These are phyloP conservation scores for Aspergillus niger DNA, from an alignment of 2,329 filamentous ascomycete genomes.

Conservation along the genomic window DNA sequence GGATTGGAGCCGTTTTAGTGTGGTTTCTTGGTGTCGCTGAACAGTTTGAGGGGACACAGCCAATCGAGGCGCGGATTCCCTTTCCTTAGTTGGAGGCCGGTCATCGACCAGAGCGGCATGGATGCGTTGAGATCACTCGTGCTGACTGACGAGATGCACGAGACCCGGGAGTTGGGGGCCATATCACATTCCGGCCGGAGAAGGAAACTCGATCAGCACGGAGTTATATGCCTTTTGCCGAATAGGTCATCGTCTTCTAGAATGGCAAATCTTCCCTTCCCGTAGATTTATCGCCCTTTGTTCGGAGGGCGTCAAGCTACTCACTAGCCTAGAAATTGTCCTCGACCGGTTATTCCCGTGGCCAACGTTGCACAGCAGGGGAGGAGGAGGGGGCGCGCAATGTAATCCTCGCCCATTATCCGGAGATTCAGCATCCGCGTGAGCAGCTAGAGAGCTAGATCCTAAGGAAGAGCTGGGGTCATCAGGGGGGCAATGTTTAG, in stretches of 20 bases:
- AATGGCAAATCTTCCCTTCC: not conserved
- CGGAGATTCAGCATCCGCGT: slow-evolving; percentile 1
- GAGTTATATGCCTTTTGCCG: not conserved
- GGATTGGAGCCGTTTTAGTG: not conserved
- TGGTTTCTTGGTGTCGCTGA: not conserved
- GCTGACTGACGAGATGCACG: not conserved
- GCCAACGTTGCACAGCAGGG: slow-evolving; percentile 5
- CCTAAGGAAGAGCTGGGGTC: not conserved
- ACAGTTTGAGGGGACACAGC: not conserved
- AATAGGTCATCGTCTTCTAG: not conserved
- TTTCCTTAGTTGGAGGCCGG: not conserved
- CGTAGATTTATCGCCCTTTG: not conserved
- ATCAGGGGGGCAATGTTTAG: not conserved
- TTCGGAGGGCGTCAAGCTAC: slow-evolving; percentile 1
- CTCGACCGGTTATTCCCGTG: slow-evolving; percentile 6
- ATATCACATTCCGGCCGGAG: not conserved
- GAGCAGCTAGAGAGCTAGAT: not conserved
- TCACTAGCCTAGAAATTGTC: not conserved
- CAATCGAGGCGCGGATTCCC: not conserved
- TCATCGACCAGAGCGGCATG: not conserved
- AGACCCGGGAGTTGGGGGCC: not conserved
- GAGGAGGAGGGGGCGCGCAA: not conserved
- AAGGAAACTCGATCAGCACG: not conserved
- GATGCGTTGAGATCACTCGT: not conserved
- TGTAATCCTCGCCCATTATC: not conserved